Base-by-base conservation (phyloP, 2,329 filamentous ascomycete genomes). In the Saccharata proteae region DNA sequence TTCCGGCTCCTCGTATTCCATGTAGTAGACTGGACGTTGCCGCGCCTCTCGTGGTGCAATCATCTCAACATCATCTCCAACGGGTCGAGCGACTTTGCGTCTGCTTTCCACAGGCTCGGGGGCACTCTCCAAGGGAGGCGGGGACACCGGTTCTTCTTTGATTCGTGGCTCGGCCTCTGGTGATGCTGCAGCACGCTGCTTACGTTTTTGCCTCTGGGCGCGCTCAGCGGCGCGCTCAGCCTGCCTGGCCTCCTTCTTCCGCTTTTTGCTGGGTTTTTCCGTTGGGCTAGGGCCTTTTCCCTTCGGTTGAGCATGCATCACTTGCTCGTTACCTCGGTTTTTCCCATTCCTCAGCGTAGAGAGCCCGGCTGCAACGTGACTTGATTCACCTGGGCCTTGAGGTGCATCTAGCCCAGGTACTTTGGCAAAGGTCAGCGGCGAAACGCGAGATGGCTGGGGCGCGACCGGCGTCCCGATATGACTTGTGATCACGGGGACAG, bases 401-500 rank as follows among this genome's bases (percentile, higher is more conserved):
- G 33, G 10, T 6, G 33, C 17, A 8, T 40, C 73, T 42, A 67
- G 47, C 29, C 58, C 52, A 38, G 65, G 57, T 32, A 60, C 54
- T 47, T 70, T 71, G 34, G 64, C 52, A 26, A 62, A 58, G 35
- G 69, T 64, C 38, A 74, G 54, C 27, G 69, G 68, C 16, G 71
- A 71, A 15, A 74, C 74, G 47, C 81, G 77, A 29, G 76, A 74
- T 32, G 82, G 80, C 47, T 82, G 80, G 16, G 82, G 80, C 30
- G 81, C 81, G 47, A 78, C 59, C 24, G 78, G 79, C 20, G 75
- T 77, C 30, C 76, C 71, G 45, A 86, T 77, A 49, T 85, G 78
- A 43, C 75, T 77, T 47, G 75, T 74, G 44, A 86, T 65, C 30
- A 70, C 56, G 32, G 57, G 50, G 17, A 54, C 45, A 17, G 53